Base-by-base conservation (phyloP, 2,329 filamentous ascomycete species). In the Phoma sp. region DNA sequence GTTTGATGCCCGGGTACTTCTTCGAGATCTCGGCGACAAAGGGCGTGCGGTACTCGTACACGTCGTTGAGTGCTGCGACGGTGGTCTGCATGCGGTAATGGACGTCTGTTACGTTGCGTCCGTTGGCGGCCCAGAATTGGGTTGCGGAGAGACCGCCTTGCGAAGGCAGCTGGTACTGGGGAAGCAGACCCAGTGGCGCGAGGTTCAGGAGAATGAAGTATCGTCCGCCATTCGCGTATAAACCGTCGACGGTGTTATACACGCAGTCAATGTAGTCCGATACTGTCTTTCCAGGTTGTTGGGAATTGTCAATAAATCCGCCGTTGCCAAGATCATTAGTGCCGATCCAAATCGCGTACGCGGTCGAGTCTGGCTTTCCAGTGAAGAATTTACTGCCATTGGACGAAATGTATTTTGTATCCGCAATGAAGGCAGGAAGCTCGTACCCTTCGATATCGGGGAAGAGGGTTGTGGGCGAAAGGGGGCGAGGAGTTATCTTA, bases 291-390 rank as follows among this genome's bases (percentile, higher is more conserved):
- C 82, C 83, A 0, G 77, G 64, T 4, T 81, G 73, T 69, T 91
- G 87, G 22, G 79, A 80, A 68, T 91, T 88, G 4, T 82, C 85
- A 29, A 93, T 72, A 68, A 92, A 88, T 8, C 83, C 88, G 46
- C 80, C 74, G 52, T 79, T 80, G 21, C 90, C 89, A 9, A 94
- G 78, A 67, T 95, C 90, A 69, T 94, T 94, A 22, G 89, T 92
- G 3, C 90, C 90, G 64, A 93, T 92, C 88, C 88, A 93, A 45
- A 93, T 82, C 1, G 85, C 82, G 67, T 92, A 93, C 2, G 91
- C 85, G 0, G 89, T 91, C 59, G 87, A 85, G 27, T 83, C 75
- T 1, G 81, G 64, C 2, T 78, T 80, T 40, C 78, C 76, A 31
- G 73, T 68, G 53, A 83, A 73, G 54, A 84, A 74, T 6, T 74